Evolutionary conservation across 2,329 filamentous ascomycete species (phyloP).

Genomic region (Cladobotryum mycophilum): DNA sequence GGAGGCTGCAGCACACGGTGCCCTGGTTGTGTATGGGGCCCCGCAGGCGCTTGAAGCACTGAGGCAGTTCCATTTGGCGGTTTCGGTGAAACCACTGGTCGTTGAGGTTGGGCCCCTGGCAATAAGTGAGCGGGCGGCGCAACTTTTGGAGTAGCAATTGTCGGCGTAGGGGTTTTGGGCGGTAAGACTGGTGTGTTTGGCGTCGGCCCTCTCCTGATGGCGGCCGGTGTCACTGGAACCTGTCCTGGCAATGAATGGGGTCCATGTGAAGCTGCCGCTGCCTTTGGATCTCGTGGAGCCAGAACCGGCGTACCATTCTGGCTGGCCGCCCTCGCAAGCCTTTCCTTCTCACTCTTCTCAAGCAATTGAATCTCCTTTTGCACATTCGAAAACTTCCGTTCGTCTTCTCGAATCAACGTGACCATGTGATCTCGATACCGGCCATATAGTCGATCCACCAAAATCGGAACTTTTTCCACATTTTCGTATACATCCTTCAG

Average conservation of each 20-base stretch:
- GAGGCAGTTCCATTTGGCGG: slow-evolving; percentile 23
- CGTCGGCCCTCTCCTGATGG: slow-evolving; percentile 22
- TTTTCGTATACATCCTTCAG: slow-evolving; percentile 62
- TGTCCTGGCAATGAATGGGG: slow-evolving; percentile 18
- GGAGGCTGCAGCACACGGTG: slow-evolving; percentile 27
- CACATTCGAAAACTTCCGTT: slow-evolving; percentile 58
- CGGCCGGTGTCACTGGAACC: slow-evolving; percentile 15
- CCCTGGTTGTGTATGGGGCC: slow-evolving; percentile 23
- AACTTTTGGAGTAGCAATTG: slow-evolving; percentile 19
- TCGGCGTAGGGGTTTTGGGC: slow-evolving; percentile 25
- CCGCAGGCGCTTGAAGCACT: slow-evolving; percentile 32
- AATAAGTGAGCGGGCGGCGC: slow-evolving; percentile 24
- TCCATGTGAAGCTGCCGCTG: slow-evolving; percentile 19
- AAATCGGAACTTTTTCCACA: slow-evolving; percentile 58
- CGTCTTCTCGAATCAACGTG: slow-evolving; percentile 67
- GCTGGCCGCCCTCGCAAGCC: slow-evolving; percentile 30
- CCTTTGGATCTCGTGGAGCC: slow-evolving; percentile 27
- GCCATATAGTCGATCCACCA: slow-evolving; percentile 69
- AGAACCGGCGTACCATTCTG: slow-evolving; percentile 27
- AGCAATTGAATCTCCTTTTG: slow-evolving; percentile 63
- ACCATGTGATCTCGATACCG: slow-evolving; percentile 66
- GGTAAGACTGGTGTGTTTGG: slow-evolving; percentile 30
- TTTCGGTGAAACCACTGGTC: slow-evolving; percentile 25
- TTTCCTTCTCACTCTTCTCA: slow-evolving; percentile 43
- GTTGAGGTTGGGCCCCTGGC: slow-evolving; percentile 22